Percentiles rank a stretch among this genome's conserved stretches.
Conservation (phyloP, 1,139 yeast genomes). For the Pneumocystis canis region DNA sequence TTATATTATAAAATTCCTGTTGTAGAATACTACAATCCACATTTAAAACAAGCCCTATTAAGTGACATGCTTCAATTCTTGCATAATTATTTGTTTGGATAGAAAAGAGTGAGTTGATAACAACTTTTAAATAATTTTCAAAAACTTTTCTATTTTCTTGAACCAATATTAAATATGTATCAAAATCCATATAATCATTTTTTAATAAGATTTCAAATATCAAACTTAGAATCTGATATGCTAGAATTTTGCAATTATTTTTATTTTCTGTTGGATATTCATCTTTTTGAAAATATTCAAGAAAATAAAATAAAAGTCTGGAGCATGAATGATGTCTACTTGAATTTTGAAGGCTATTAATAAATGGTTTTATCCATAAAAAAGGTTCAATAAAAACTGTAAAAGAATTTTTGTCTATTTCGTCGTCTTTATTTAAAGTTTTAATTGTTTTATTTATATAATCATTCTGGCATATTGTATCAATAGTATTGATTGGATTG, state of each 20-base stretch:
- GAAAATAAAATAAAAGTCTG: conserved; percentile 2
- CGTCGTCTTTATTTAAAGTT: neutral
- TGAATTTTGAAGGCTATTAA: conserved; percentile 6
- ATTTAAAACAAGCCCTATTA: neutral
- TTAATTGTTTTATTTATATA: conserved; percentile 7
- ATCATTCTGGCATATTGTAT: conserved; percentile 13
- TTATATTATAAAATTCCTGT: neutral
- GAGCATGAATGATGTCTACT: conserved; percentile 4
- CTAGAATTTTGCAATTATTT: neutral
- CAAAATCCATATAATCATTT: conserved; percentile 2
- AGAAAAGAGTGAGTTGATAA: conserved; percentile 8
- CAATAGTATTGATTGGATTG: conserved; percentile 15
- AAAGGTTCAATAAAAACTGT: conserved; percentile 1
- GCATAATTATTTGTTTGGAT: neutral
- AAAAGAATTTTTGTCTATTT: neutral
- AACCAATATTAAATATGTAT: conserved; percentile 12
- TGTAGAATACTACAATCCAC: neutral
- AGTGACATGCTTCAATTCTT: neutral
- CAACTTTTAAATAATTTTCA: conserved; percentile 11
- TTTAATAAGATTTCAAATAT: neutral
- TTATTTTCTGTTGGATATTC: neutral
- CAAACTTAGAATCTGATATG: neutral
- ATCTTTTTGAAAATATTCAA: conserved; percentile 1
- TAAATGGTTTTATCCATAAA: conserved; percentile 14
- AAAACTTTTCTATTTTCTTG: conserved; percentile 13